Base-by-base conservation (phyloP, 345 rosid species). In the Camelina laxa region DNA sequence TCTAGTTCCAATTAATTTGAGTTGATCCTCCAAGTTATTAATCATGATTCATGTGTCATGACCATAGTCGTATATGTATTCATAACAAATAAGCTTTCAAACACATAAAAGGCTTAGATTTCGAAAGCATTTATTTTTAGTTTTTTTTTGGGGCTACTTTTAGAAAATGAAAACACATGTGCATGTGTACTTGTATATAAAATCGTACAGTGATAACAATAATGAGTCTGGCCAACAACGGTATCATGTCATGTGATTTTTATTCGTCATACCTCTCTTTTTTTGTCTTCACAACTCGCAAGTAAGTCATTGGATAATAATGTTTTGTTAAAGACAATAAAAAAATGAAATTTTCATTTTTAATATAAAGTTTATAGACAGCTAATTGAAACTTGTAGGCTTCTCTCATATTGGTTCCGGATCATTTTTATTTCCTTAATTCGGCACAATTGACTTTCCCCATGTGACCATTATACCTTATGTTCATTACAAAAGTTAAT, bases 231-330 rank as follows among this genome's bases (percentile, higher is more conserved):
- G 59, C 75, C 60, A 70, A 76, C 60, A 76, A 69, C 31, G 63
- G 80, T 70, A 69, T 69, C 72, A 63, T 76, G 45, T 76, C 80
- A 76, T 76, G 80, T 76, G 80, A 63, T 64, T 70, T 45, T 15
- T 64, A n/a, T 44, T 70, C 60, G 48, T 69, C 65, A n/a, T 61
- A 56, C 16, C 5, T 31, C 74, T 54, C 30, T 27, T 27, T 27
- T 21, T 65, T 51, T 20, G 19, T 6, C n/a, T 47, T 21, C 21
- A 11, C 35, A 55, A 14, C 67, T 69, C 27, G 31, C 65, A 11
- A 54, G 22, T 63, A 11, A 54, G 24, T 64, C 38, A 70, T 76
- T 76, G 60, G 72, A 47, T 76, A 56, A 70, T 70, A 49, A 70
- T 24, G 27, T 24, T 56, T 63, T 70, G 60, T 22, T 9, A 45